These are phyloP conservation scores for Metschnikowia peoriensis DNA, from an alignment of 805 yeast species.

Conservation along the genomic window DNA sequence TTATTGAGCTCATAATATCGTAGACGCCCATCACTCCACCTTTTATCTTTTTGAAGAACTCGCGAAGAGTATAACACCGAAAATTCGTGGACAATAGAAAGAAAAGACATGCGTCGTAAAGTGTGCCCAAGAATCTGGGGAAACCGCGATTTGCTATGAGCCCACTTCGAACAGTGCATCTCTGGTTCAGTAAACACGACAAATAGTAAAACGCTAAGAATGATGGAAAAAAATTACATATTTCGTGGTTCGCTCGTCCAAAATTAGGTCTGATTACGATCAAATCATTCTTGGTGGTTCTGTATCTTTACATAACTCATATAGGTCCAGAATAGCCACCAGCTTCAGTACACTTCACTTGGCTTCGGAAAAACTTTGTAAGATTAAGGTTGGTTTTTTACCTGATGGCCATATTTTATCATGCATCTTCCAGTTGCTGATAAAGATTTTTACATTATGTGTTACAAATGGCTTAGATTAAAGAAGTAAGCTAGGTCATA, in stretches of 20 bases:
- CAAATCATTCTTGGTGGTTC: too few relatives aligned
- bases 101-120: constrained; percentile 12
- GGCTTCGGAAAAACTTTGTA: too few relatives aligned
- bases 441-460: not conserved
- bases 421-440: not conserved
- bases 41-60: constrained; percentile 44
- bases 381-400: too few relatives aligned
- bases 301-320: too few relatives aligned
- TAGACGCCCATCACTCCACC: constrained; percentile 52
- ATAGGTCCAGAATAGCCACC: too few relatives aligned
- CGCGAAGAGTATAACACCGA: constrained; percentile 46
- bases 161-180: not conserved
- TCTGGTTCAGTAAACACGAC: too few relatives aligned
- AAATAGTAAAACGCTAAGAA: not conserved
- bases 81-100: constrained; percentile 46
- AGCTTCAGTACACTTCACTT: too few relatives aligned
- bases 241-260: too few relatives aligned
- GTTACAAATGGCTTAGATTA: not conserved
- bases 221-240: not conserved
- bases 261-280: too few relatives aligned
- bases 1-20: constrained; percentile 47
- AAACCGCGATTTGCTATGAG: constrained; percentile 1
- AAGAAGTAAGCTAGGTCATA: not conserved
- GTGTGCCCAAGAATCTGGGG: constrained; percentile 1
- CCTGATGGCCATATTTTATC: too few relatives aligned